Conservation (phyloP, 371 early-diverging fungal genomes). For the Catenaria anguillulae region DNA sequence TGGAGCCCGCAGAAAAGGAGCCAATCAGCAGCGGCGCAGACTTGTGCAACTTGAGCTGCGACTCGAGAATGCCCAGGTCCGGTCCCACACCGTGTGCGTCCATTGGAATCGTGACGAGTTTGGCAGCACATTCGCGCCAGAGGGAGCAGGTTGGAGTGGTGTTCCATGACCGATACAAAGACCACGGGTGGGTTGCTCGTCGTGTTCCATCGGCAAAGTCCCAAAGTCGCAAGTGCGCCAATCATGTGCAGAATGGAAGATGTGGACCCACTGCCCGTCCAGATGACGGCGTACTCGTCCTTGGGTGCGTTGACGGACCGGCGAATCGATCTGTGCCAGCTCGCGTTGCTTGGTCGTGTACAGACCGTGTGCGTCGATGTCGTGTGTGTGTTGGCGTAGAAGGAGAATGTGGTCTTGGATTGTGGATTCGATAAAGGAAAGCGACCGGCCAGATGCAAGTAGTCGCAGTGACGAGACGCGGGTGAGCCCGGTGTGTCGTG, state of each 20-base stretch:
- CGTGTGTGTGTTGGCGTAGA: slow-evolving; percentile 13
- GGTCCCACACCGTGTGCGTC: neutral
- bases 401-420: slow-evolving; percentile 7
- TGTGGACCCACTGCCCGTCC: neutral
- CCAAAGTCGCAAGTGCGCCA: neutral
- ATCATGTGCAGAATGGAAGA: neutral
- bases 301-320: neutral
- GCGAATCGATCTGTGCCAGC: neutral
- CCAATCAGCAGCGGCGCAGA: slow-evolving; percentile 6
- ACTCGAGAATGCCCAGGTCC: neutral
- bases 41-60: neutral
- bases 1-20: slow-evolving; percentile 11
- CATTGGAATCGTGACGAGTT: neutral
- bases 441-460: slow-evolving; percentile 10
- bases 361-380: neutral
- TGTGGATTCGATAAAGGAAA: slow-evolving; percentile 8
- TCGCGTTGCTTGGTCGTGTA: neutral
- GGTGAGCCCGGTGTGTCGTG: neutral
- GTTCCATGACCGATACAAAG: slow-evolving; percentile 7
- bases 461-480: slow-evolving; percentile 10
- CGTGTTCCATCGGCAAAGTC: neutral
- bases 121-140: neutral
- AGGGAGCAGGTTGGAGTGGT: slow-evolving; percentile 11
- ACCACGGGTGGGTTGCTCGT: neutral
- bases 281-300: neutral